Evolutionary conservation across 768 basidiomycete genomes (phyloP), one percentile per base, ranked within the genome.

Genomic region (Dentipellis sp.): DNA sequence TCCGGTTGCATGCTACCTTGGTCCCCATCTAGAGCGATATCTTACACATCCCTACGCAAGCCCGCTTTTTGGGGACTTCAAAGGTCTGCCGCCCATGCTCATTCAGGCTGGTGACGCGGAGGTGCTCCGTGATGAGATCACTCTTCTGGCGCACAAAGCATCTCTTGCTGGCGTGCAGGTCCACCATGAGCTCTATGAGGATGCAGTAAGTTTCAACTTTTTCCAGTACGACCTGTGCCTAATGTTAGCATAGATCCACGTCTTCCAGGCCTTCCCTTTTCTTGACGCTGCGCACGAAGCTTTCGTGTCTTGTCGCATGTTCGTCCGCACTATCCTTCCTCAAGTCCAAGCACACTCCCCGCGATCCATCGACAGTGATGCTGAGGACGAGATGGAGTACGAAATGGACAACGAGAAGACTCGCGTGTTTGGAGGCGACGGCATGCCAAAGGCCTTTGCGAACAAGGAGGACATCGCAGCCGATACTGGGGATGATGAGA

Each of bases 1-100:
- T 66, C 95, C 95, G 1, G 86, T 99, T 53, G 81, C 83, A n/a
- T 86, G 94, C 64, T 97, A 97, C 65, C 83, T 98, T 11, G 95
- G 94, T 14, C 86, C 84, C 60, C 73, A 80, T 39, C 79, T 87
- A 61, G 81, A 87, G 63, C 75, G 84, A 57, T 95, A 91, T 67
- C 74, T 97, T 48, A 97, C 94, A 0, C 94, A 99, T 68, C 95
- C 95, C 10, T 99, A 99, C 63, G 95, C 88, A 10, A 94, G 91
- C 57, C 95, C 92, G 0, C 74, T 99, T 14, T 99, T 99, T 63
- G 95, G 97, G 17, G 82, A 93, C 66, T 86, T 94, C 58, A 72
- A 75, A 10, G 88, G 87, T 8, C 73, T 99, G 16, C 95, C 95
- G 10, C 95, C 95, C 0, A 67, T 98, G 65, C 77, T 98, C 10